Evolutionary conservation across 2,329 filamentous ascomycete genomes (phyloP).

Genomic region (Phaeosphaeria sp.): DNA sequence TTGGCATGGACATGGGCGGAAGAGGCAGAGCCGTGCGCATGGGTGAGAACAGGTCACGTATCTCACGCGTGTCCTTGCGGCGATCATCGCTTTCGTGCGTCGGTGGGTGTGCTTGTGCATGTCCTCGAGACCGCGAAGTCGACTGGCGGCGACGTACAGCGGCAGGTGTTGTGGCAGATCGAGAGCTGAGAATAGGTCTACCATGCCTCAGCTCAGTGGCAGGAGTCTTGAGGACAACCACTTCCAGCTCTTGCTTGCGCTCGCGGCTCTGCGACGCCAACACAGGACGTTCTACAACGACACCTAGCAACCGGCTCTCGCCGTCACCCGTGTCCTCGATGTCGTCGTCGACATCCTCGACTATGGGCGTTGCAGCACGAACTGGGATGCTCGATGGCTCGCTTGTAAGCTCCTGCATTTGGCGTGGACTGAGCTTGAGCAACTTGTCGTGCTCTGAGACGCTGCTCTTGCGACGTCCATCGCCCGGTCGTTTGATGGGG

Average conservation of each 20-base stretch:
- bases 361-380: slow-evolving; percentile 50
- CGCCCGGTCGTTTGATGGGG: slow-evolving; percentile 46
- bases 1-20: slow-evolving; percentile 68
- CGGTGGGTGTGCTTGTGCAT: background rate
- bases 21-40: slow-evolving; percentile 61
- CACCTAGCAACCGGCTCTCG: slow-evolving; percentile 25
- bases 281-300: slow-evolving; percentile 28
- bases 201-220: slow-evolving; percentile 28
- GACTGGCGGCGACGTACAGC: slow-evolving; percentile 48
- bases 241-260: slow-evolving; percentile 31
- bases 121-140: slow-evolving; percentile 26
- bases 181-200: slow-evolving; percentile 40
- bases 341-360: slow-evolving; percentile 37
- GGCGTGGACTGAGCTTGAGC: slow-evolving; percentile 61
- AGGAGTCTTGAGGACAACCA: slow-evolving; percentile 40
- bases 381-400: slow-evolving; percentile 63
- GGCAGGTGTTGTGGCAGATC: slow-evolving; percentile 48
- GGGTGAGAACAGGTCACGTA: slow-evolving; percentile 46
- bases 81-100: slow-evolving; percentile 17
- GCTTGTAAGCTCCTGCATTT: slow-evolving; percentile 62
- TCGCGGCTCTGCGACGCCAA: slow-evolving; percentile 17
- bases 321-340: slow-evolving; percentile 6
- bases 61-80: slow-evolving; percentile 29
- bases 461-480: slow-evolving; percentile 43
- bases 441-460: slow-evolving; percentile 50